Percentiles rank a stretch among this genome's conserved stretches.
Evolutionary conservation across 164 flowering plant species (phyloP).

Genomic region (Buxus sempervirens): DNA sequence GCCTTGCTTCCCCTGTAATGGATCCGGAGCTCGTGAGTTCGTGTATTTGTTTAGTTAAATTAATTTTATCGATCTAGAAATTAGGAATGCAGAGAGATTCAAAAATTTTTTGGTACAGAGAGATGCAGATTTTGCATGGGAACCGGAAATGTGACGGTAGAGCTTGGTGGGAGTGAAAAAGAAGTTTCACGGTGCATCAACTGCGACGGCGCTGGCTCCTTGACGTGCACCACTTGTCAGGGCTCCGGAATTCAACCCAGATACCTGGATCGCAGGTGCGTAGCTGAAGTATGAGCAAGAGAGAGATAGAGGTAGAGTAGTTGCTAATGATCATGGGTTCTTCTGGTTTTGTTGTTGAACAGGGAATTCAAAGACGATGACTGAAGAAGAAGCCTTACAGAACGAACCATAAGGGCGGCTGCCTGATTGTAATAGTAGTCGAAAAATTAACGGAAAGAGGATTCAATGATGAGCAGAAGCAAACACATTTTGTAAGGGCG

Average conservation of each 20-base stretch:
- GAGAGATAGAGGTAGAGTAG: neutral
- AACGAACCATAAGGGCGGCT: neutral
- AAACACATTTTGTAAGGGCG: too few species aligned
- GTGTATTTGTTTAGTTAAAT: neutral
- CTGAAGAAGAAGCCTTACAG: constrained; percentile 9
- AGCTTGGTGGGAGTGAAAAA: constrained; percentile 75
- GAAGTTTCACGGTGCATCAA: constrained; percentile 90
- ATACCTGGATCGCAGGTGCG: constrained; percentile 92
- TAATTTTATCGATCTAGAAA: neutral
- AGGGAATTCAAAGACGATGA: constrained; percentile 77
- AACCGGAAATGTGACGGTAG: constrained; percentile 64
- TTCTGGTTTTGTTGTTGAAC: constrained; percentile 18
- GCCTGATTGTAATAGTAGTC: too few species aligned
- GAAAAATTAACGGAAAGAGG: too few species aligned
- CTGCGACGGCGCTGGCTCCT: constrained; percentile 79
- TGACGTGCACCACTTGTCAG: constrained; percentile 98
- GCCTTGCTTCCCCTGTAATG: constrained; percentile 91
- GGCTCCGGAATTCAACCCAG: constrained; percentile 96
- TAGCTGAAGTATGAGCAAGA: neutral
- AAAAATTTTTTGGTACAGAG: too few species aligned
- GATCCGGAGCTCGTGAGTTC: constrained; percentile 74
- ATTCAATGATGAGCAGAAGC: too few species aligned
- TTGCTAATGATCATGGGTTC: neutral
- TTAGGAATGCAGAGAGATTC: neutral
- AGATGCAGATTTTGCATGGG: constrained; percentile 93